phyloP scores from a whole-genome alignment of 352 stramenopile genomes.

The Phytophthora macrochlamydospora region DNA sequence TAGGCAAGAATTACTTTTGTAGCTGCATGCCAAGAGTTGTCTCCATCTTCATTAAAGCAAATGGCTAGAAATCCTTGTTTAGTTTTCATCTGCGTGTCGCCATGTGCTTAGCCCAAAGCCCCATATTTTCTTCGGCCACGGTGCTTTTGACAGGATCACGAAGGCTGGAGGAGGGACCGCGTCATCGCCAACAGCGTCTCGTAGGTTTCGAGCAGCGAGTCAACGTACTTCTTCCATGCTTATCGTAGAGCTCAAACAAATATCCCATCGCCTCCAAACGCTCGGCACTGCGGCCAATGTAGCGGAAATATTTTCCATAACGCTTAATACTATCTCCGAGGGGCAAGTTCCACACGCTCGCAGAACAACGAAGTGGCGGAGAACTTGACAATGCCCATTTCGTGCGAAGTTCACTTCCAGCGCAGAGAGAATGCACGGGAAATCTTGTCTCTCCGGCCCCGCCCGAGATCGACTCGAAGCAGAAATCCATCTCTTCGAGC shows the following conservation, averaged over 20 bases:
- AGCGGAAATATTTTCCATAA: not conserved
- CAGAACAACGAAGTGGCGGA: constrained; percentile 43
- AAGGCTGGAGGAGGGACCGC: constrained; percentile 88
- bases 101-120: constrained; percentile 18
- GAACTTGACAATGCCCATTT: constrained; percentile 30
- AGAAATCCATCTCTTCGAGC: not conserved
- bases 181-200: not conserved
- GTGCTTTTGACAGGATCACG: constrained; percentile 59
- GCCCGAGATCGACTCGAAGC: not conserved
- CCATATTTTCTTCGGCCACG: constrained; percentile 80
- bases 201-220: not conserved
- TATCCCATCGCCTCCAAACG: constrained; percentile 27
- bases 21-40: no score
- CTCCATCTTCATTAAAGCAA: no score
- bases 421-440: constrained; percentile 42
- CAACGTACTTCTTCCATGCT: not conserved
- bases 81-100: not conserved
- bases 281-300: not conserved
- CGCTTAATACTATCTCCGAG: constrained; percentile 18
- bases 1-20: no score
- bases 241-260: constrained; percentile 10
- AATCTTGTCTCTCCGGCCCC: constrained; percentile 43
- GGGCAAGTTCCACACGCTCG: constrained; percentile 26
- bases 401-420: constrained; percentile 35
- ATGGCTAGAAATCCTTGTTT: no score